Percentiles rank a stretch among this genome's conserved stretches.
These are phyloP conservation scores for Cryptococcus sp. DNA, from an alignment of 1,284 basidiomycete species.

Conservation along the genomic window DNA sequence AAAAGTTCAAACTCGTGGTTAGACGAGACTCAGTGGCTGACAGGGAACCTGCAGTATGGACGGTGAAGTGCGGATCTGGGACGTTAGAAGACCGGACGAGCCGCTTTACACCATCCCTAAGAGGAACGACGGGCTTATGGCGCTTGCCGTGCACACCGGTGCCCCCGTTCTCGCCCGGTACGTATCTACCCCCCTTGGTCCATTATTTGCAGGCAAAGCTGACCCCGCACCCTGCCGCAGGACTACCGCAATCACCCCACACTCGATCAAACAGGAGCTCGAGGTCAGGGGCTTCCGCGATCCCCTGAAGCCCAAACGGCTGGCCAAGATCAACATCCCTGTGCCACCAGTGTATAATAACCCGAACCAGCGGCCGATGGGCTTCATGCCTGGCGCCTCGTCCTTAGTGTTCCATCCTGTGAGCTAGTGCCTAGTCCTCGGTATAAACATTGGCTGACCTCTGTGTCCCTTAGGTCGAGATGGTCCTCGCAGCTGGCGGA, in stretches of 20 bases:
- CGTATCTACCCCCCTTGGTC: constrained; percentile 19
- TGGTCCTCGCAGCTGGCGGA: constrained; percentile 48
- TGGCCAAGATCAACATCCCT: constrained; percentile 39
- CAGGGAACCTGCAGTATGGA: constrained; percentile 60
- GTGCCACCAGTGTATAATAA: constrained; percentile 29
- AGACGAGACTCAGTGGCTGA: not conserved
- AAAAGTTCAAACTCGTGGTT: no score
- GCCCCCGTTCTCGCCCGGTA: constrained; percentile 83
- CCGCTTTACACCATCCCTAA: constrained; percentile 66
- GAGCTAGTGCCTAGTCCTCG: constrained; percentile 14
- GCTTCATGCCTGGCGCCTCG: constrained; percentile 43
- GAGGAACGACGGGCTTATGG: constrained; percentile 69
- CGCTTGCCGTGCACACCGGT: constrained; percentile 82
- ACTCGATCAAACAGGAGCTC: constrained; percentile 40
- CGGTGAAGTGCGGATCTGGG: constrained; percentile 90
- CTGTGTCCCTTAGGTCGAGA: constrained; percentile 36
- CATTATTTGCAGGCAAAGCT: not conserved
- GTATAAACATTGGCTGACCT: not conserved
- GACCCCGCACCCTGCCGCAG: constrained; percentile 8
- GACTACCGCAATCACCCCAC: constrained; percentile 36
- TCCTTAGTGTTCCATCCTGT: constrained; percentile 50
- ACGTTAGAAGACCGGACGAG: constrained; percentile 67
- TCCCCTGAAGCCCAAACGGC: constrained; percentile 32
- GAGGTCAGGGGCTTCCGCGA: constrained; percentile 46
- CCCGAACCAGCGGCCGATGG: constrained; percentile 20